Evolutionary conservation across 176 grass and related monocot genomes (phyloP).

Genomic region (Rhynchospora pubera): DNA sequence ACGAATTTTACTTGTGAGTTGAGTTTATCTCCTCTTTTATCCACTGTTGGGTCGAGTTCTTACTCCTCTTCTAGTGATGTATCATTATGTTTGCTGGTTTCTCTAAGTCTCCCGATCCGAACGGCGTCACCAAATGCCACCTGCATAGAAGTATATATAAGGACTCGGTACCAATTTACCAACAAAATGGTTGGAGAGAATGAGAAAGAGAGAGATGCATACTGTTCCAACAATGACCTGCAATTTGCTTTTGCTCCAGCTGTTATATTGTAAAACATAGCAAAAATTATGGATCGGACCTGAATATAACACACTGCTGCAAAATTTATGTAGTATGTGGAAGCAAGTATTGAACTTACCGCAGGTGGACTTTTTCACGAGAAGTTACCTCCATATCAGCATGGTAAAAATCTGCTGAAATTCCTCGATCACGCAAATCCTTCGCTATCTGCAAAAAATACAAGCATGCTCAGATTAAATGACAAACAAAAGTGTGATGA

Average conservation of each 20-base stretch:
- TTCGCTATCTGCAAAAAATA: constrained; percentile 56
- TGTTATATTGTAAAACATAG: constrained; percentile 32
- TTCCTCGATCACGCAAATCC: constrained; percentile 61
- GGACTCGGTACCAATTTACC: neutral
- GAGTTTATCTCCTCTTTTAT: too few species aligned
- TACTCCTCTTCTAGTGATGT: too few species aligned
- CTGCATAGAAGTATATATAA: constrained; percentile 30
- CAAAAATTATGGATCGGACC: neutral
- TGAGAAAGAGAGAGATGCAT: constrained; percentile 12
- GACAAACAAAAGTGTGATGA: constrained; percentile 8
- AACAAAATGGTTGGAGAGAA: neutral
- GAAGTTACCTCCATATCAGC: constrained; percentile 81
- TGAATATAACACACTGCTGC: neutral
- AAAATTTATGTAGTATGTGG: neutral
- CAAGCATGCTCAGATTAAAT: neutral
- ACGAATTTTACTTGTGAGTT: too few species aligned
- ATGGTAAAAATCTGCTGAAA: constrained; percentile 91
- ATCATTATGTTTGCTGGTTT: too few species aligned
- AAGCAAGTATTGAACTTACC: constrained; percentile 26
- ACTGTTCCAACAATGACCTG: constrained; percentile 94
- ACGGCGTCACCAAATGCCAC: too few species aligned
- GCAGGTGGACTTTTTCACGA: constrained; percentile 76
- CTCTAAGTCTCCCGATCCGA: too few species aligned
- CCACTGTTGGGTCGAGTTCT: too few species aligned
- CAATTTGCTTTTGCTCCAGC: constrained; percentile 85